phyloP scores from a whole-genome alignment of 306 rosid species.

The Quercus engelmannii region DNA sequence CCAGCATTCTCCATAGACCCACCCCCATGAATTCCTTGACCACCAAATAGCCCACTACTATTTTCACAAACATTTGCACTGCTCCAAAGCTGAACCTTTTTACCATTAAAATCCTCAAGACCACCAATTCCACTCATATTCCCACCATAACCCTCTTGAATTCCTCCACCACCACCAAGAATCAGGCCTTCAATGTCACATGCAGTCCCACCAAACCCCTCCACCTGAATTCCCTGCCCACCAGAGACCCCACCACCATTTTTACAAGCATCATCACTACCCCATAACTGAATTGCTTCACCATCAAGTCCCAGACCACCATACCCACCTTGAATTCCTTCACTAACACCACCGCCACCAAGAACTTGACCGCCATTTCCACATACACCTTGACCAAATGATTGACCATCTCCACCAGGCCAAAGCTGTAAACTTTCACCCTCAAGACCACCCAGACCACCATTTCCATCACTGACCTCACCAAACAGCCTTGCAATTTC shows the following conservation, averaged over 20 bases:
- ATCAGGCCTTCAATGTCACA: neutral
- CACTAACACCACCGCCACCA: constrained; percentile 18
- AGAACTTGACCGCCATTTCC: constrained; percentile 22
- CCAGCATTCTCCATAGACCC: constrained; percentile 3
- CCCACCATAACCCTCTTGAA: constrained; percentile 1
- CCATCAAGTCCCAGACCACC: constrained; percentile 16
- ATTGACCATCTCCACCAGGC: constrained; percentile 21
- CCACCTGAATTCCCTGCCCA: constrained; percentile 5
- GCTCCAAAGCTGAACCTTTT: constrained; percentile 22
- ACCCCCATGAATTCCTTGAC: neutral
- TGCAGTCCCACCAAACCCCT: constrained; percentile 1
- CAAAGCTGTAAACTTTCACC: constrained; percentile 20
- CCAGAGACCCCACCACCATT: constrained; percentile 18
- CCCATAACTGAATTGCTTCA: constrained; percentile 22
- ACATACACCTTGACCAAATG: constrained; percentile 12
- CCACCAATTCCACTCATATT: neutral
- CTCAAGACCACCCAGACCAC: constrained; percentile 9
- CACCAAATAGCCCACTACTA: constrained; percentile 13
- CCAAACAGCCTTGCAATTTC: constrained; percentile 26
- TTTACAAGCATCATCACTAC: constrained; percentile 9
- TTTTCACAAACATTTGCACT: constrained; percentile 14
- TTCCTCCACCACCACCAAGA: constrained; percentile 2
- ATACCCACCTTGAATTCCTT: constrained; percentile 22
- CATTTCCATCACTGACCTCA: constrained; percentile 19
- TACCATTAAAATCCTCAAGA: constrained; percentile 5